phyloP scores from a whole-genome alignment of 140 eudicot genomes.

The Ambrosia hybrid region DNA sequence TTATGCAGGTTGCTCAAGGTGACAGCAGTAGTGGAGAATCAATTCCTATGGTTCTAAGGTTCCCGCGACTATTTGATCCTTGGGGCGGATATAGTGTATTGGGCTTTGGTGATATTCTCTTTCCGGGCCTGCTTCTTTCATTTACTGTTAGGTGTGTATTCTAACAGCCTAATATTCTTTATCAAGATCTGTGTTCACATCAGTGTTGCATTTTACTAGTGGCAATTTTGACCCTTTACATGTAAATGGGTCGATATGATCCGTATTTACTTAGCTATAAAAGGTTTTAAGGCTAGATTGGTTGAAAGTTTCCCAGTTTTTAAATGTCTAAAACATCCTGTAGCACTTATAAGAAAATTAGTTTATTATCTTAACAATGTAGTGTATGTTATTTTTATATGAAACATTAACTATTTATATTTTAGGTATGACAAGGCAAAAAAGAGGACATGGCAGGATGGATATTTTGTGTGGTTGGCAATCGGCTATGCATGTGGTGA shows the following conservation, averaged over 20 bases:
- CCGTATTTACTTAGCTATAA: neutral
- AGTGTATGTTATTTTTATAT: neutral
- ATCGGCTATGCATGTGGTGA: conserved; percentile 80
- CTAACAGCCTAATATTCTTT: neutral
- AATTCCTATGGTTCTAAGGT: conserved; percentile 91
- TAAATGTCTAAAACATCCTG: conserved; percentile 2
- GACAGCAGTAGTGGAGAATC: conserved; percentile 81
- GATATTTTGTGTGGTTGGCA: conserved; percentile 74
- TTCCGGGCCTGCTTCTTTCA: conserved; percentile 85
- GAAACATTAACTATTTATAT: neutral
- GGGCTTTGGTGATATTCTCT: conserved; percentile 91
- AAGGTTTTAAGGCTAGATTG: neutral
- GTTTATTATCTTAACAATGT: neutral
- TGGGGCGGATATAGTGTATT: conserved; percentile 81
- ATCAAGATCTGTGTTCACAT: neutral
- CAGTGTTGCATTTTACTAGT: neutral
- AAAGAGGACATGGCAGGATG: conserved; percentile 47
- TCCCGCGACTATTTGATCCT: conserved; percentile 76
- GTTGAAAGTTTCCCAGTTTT: neutral
- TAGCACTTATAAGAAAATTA: neutral
- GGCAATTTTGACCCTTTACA: neutral
- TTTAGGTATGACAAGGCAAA: conserved; percentile 83
- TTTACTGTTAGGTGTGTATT: conserved; percentile 63
- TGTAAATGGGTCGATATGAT: neutral
- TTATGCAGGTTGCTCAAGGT: conserved; percentile 81